A percentile compares a stretch with the other conserved stretches of the same genome.
Conservation (phyloP, 148 eudicot species). For the Silene conica region DNA sequence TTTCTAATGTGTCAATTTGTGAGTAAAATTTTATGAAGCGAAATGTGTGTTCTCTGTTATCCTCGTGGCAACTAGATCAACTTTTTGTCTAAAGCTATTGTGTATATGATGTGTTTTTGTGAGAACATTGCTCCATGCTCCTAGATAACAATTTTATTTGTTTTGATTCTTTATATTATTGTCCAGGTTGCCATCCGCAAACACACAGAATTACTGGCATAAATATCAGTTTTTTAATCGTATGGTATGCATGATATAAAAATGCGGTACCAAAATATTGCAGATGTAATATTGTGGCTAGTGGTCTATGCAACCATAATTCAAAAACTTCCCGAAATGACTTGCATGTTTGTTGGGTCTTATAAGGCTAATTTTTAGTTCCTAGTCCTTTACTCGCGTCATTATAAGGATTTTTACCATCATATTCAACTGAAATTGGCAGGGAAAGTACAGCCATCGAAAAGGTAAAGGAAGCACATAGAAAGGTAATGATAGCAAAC, state of each 20-base stretch:
- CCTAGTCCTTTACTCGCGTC: background rate
- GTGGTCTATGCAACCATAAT: background rate
- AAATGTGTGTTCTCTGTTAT: too few species aligned
- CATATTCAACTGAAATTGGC: background rate
- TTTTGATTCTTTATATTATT: background rate
- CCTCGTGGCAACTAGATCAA: too few species aligned
- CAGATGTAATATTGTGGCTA: background rate
- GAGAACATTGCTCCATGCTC: background rate
- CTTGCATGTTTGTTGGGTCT: background rate
- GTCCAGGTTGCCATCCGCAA: background rate
- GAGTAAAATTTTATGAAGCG: too few species aligned
- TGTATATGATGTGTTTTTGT: too few species aligned
- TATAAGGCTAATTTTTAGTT: background rate
- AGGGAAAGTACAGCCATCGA: conserved; percentile 48
- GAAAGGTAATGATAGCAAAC: conserved; percentile 59
- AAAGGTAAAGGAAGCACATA: conserved; percentile 50
- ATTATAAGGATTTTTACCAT: background rate
- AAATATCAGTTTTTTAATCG: background rate
- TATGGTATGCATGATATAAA: background rate
- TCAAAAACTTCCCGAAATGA: background rate
- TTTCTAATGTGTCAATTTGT: too few species aligned
- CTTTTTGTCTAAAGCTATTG: too few species aligned
- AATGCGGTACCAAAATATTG: background rate
- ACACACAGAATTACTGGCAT: background rate
- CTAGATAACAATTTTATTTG: too few species aligned